phyloP scores from a whole-genome alignment of 495 filamentous ascomycete species.

The Hypoxylon intermedium region DNA sequence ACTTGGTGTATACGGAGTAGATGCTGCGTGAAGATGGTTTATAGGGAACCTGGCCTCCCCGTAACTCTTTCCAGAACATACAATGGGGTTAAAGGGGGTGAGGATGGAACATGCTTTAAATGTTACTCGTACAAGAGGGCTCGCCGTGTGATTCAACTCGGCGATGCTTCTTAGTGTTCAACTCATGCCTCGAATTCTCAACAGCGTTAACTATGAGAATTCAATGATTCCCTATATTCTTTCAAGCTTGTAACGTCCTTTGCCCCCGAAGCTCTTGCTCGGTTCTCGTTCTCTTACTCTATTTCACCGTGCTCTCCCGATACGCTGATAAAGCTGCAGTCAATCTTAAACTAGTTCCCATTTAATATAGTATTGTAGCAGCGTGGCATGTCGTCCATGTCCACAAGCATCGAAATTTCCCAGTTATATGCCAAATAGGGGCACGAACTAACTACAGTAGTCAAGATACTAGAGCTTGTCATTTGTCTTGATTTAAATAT shows the following conservation, averaged over 20 bases:
- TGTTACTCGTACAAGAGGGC: too few relatives aligned
- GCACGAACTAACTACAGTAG: not conserved
- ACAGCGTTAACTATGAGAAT: not conserved
- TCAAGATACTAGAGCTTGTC: too few relatives aligned
- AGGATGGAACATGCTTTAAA: too few relatives aligned
- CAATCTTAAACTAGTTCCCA: not conserved
- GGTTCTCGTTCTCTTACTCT: not conserved
- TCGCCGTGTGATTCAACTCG: too few relatives aligned
- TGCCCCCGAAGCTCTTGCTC: not conserved
- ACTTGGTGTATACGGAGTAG: too few relatives aligned
- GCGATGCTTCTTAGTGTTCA: too few relatives aligned
- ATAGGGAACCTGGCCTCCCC: too few relatives aligned
- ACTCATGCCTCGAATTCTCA: not conserved
- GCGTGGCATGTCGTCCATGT: not conserved
- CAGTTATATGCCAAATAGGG: not conserved
- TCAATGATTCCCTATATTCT: not conserved
- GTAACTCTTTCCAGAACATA: too few relatives aligned
- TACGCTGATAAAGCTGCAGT: not conserved
- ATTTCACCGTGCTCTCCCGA: not conserved
- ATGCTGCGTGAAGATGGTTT: too few relatives aligned
- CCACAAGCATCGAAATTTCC: not conserved
- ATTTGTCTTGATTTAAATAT: too few relatives aligned
- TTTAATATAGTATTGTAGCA: not conserved
- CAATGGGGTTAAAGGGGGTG: too few relatives aligned
- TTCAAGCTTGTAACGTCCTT: not conserved